Evolutionary conservation across 2,329 filamentous ascomycete species (phyloP).

Genomic region (Penicillium sp.): DNA sequence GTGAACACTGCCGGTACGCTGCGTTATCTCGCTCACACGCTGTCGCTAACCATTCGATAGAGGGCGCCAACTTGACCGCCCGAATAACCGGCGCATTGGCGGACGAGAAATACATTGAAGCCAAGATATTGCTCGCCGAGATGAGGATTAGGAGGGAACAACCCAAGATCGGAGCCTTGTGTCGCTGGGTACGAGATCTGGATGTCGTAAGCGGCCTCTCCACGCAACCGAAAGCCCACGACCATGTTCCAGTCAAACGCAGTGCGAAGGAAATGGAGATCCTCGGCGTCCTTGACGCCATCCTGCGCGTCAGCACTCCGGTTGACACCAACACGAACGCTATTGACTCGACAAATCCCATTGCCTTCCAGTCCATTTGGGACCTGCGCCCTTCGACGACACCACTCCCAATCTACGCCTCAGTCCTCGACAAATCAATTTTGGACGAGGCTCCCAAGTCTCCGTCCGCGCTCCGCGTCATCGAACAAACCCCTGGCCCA

Average conservation of each 20-base stretch:
- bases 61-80: slow-evolving; percentile 62
- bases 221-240: slow-evolving; percentile 50
- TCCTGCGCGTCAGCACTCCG: slow-evolving; percentile 62
- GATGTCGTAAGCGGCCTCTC: slow-evolving; percentile 66
- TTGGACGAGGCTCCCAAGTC: slow-evolving; percentile 36
- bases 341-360: slow-evolving; percentile 44
- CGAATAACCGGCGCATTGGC: slow-evolving; percentile 64
- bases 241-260: slow-evolving; percentile 15
- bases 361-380: slow-evolving; percentile 61
- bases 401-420: slow-evolving; percentile 52
- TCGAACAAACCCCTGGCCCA: slow-evolving; percentile 60
- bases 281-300: slow-evolving; percentile 60
- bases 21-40: slow-evolving; percentile 10
- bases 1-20: slow-evolving; percentile 54
- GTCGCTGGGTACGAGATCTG: slow-evolving; percentile 69
- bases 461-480: slow-evolving; percentile 49
- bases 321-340: slow-evolving; percentile 47
- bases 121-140: slow-evolving; percentile 63
- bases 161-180: slow-evolving; percentile 66
- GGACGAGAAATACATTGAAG: slow-evolving; percentile 65
- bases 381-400: slow-evolving; percentile 51
- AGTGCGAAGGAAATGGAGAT: slow-evolving; percentile 52
- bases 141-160: slow-evolving; percentile 66
- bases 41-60: slow-evolving; percentile 27
- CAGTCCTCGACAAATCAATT: slow-evolving; percentile 58